Base-by-base conservation (phyloP, 208 protist species). In the Porcisia deanei region DNA sequence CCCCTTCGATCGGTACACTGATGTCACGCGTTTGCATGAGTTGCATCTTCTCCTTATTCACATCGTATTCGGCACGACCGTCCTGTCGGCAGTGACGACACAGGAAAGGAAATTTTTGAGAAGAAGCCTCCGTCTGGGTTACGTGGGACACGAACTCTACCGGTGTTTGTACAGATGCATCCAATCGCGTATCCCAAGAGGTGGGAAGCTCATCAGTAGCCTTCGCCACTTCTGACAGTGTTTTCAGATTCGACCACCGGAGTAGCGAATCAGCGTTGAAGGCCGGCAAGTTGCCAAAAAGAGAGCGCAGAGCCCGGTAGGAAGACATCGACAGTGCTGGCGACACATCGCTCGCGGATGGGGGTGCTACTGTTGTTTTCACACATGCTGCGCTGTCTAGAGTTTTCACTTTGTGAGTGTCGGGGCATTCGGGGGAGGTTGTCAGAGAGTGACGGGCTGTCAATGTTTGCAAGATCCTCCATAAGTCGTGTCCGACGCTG, bases 21-120 rank as follows among this genome's bases (percentile, higher is more conserved):
- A 37, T 53, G 43, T 54, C 43, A 16, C 53, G 1, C 16, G n/a
- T 20, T 30, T 53, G 64, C 20, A 3, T 69, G 64, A 80, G 63
- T 3, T 63, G 68, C 70, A 71, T 63, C 63, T n/a, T 75, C 20
- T 47, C 64, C 25, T 66, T 41, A 67, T 89, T 80, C 57, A 87
- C 84, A 6, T 67, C 45, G 54, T 85, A 89, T 10, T 39, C 75
- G 16, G 69, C 66, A 30, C 89, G 77, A 12, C 79, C 79, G 66
- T 93, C 89, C 49, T 89, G 80, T 14, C 89, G 73, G 55, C 89
- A 93, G 20, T 73, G 81, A 22, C 86, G 84, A 70, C 89, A 93
- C 0, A 92, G 64, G 68, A 92, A 92, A 0, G 82, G 83, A 9
- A 43, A 60, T 2, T 34, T 65, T 39, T 77, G 18, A 14, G 37